Conservation (phyloP, 345 rosid genomes). For the Arabis alpina region DNA sequence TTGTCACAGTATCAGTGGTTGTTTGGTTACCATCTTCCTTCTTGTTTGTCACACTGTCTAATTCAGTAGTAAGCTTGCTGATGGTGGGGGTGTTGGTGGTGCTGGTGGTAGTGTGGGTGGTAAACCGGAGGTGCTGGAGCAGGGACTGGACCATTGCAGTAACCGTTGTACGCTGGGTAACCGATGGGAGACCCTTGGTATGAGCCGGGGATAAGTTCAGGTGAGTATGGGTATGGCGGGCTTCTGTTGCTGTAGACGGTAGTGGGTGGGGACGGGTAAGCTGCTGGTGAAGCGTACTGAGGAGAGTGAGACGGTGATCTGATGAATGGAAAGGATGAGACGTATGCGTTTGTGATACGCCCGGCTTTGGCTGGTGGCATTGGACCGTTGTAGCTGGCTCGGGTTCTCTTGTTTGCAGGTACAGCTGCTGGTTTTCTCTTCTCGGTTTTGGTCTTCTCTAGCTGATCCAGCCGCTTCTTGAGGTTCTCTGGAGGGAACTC, state of each 20-base stretch:
- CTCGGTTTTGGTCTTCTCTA: constrained; percentile 93
- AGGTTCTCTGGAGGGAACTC: constrained; percentile 92
- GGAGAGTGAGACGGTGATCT: constrained; percentile 87
- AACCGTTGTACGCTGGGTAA: constrained; percentile 42
- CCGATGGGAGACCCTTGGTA: constrained; percentile 46
- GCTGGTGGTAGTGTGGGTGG: constrained; percentile 45
- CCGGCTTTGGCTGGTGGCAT: constrained; percentile 99
- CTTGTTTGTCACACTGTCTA: constrained; percentile 43
- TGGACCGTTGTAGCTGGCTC: constrained; percentile 88
- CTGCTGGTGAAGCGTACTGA: constrained; percentile 67
- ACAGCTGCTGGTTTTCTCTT: constrained; percentile 81
- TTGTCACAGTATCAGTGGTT: constrained; percentile 43
- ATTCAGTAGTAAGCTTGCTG: constrained; percentile 50
- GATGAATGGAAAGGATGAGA: constrained; percentile 86
- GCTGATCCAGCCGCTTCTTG: constrained; percentile 95
- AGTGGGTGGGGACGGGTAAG: constrained; percentile 66
- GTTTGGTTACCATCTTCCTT: constrained; percentile 40
- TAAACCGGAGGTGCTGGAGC: constrained; percentile 45
- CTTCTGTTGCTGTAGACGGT: constrained; percentile 47
- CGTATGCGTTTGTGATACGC: constrained; percentile 86
- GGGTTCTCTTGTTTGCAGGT: constrained; percentile 92
- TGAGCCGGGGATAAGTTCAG: constrained; percentile 36
- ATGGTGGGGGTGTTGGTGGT: constrained; percentile 44
- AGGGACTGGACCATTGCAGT: constrained; percentile 41
- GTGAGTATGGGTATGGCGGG: constrained; percentile 44